phyloP scores from a whole-genome alignment of 257 asterid species.

The Nicotiana undulata region DNA sequence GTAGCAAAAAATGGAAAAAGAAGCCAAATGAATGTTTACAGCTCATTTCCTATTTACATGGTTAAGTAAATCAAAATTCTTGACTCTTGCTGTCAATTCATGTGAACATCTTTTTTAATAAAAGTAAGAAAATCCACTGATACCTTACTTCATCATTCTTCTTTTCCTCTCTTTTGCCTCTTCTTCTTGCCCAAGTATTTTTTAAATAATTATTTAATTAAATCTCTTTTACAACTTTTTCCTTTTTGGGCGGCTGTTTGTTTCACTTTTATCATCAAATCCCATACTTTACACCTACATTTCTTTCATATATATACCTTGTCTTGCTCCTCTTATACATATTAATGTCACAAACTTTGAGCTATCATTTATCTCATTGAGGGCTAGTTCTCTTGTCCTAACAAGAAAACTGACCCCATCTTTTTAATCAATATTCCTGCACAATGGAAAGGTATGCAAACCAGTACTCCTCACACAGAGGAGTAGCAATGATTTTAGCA shows the following conservation, averaged over 20 bases:
- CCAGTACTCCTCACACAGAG: constrained; percentile 52
- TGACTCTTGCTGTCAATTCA: not conserved
- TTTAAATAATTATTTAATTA: constrained; percentile 11
- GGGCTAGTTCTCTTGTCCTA: constrained; percentile 19
- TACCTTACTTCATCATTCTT: constrained; percentile 32
- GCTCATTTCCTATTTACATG: not conserved
- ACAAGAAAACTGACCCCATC: constrained; percentile 8
- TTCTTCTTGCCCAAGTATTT: constrained; percentile 8
- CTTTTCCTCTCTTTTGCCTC: not conserved
- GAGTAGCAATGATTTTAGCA: constrained; percentile 58
- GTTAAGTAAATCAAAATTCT: not conserved
- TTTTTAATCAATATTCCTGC: not conserved
- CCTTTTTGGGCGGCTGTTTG: constrained; percentile 68
- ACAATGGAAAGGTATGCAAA: constrained; percentile 33
- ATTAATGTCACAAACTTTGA: not conserved
- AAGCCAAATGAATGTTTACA: not conserved
- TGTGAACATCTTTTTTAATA: constrained; percentile 12
- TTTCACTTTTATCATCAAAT: constrained; percentile 26
- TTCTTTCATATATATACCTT: constrained; percentile 30
- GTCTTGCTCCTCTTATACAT: constrained; percentile 23
- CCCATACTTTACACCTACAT: constrained; percentile 41
- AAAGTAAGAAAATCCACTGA: not conserved
- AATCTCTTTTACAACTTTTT: not conserved
- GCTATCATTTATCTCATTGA: not conserved
- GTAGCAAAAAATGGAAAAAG: not conserved